Conservation (phyloP, 1,284 basidiomycete genomes). For the Cutaneotrichosporon sp. region DNA sequence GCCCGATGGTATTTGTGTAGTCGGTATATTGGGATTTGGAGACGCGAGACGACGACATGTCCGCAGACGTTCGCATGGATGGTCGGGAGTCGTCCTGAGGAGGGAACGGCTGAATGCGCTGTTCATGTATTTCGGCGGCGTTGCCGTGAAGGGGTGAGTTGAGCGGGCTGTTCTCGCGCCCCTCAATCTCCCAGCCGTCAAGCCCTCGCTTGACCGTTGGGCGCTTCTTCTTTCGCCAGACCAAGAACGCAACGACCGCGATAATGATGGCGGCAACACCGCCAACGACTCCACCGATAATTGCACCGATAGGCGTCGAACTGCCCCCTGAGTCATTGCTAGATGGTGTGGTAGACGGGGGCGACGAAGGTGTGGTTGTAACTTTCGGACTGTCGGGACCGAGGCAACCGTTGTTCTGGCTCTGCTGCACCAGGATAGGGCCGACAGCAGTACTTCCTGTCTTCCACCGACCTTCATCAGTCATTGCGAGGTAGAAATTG, state of each 20-base stretch:
- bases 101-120: too few relatives aligned
- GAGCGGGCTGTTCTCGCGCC: too few relatives aligned
- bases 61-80: too few relatives aligned
- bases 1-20: too few relatives aligned
- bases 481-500: conserved; percentile 37
- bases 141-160: too few relatives aligned
- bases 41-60: too few relatives aligned
- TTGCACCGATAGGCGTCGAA: conserved; percentile 5
- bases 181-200: too few relatives aligned
- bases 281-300: conserved; percentile 16
- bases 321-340: neutral
- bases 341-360: neutral
- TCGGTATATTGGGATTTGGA: too few relatives aligned
- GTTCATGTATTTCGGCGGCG: too few relatives aligned
- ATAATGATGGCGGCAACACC: conserved; percentile 6
- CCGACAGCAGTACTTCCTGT: conserved; percentile 35
- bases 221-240: conserved; percentile 6
- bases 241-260: neutral
- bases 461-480: conserved; percentile 31
- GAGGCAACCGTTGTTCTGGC: conserved; percentile 28
- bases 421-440: conserved; percentile 26
- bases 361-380: neutral
- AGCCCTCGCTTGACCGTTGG: too few relatives aligned
- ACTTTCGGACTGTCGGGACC: conserved; percentile 20
- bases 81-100: too few relatives aligned